These are phyloP conservation scores for Schwanniomyces yamadae DNA, from an alignment of 805 yeast species.

Conservation along the genomic window DNA sequence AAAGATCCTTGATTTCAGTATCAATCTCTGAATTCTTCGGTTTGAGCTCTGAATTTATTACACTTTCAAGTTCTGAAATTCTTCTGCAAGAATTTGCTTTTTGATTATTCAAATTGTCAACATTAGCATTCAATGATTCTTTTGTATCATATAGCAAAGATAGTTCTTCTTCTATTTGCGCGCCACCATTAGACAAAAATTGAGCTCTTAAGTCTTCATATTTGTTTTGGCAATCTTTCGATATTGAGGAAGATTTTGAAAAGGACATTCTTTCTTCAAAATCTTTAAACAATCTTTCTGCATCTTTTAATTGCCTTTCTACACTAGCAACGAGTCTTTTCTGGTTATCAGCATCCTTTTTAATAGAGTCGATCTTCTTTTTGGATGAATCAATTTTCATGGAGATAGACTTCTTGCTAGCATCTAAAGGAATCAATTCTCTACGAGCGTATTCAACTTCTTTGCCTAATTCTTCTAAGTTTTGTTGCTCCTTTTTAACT, in stretches of 20 bases:
- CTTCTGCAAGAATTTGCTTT: constrained; percentile 39
- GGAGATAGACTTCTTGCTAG: constrained; percentile 49
- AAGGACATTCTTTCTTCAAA: constrained; percentile 25
- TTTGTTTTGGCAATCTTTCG: constrained; percentile 51
- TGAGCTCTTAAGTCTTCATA: constrained; percentile 58
- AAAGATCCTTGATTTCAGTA: constrained; percentile 29
- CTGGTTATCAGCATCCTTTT: constrained; percentile 55
- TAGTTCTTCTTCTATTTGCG: constrained; percentile 52
- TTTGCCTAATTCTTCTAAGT: constrained; percentile 33
- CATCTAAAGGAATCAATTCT: constrained; percentile 59
- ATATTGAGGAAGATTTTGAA: constrained; percentile 27
- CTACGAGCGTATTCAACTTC: constrained; percentile 46
- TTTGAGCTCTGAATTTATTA: constrained; percentile 32
- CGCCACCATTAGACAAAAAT: constrained; percentile 57
- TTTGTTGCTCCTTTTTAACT: constrained; percentile 39
- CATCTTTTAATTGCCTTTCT: constrained; percentile 49
- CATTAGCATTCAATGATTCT: constrained; percentile 36
- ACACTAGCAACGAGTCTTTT: constrained; percentile 38
- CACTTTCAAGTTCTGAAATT: constrained; percentile 38
- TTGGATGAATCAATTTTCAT: constrained; percentile 48
- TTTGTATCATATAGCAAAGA: constrained; percentile 42
- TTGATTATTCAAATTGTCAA: constrained; percentile 25
- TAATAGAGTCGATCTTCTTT: constrained; percentile 49
- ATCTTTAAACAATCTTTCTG: constrained; percentile 26
- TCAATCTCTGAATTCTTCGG: constrained; percentile 30